Base-by-base conservation (phyloP, 768 basidiomycete species). In the Melanogaster broomeanus region DNA sequence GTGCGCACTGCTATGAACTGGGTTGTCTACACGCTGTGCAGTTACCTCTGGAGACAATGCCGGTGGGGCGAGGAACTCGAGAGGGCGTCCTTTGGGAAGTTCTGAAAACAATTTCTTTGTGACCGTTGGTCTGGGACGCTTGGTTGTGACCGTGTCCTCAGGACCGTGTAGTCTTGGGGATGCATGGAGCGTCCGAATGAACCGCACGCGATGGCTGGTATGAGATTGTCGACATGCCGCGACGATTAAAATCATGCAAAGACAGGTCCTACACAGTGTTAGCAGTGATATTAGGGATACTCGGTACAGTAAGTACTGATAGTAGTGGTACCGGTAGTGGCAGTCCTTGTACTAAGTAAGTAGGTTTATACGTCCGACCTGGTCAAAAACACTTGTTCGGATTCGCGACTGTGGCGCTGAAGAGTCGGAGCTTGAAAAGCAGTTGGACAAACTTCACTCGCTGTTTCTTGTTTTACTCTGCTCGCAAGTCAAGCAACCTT, bases 21-120 rank as follows among this genome's bases (percentile, higher is more conserved):
- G 7, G 8, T 33, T 44, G n/a, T 13, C 6, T 42, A 49, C 37
- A 48, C 12, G 19, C 16, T 41, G 25, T 1, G 4, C 51, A 11
- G 19, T 7, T 12, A 13, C n/a, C 31, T 46, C 45, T 12, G 35
- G n/a, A 37, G 6, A n/a, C 35, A 35, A 15, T 16, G 34, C 34
- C 13, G 35, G 18, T n/a, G 35, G n/a, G n/a, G 35, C 18, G 18
- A n/a, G 18, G n/a, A 25, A 24, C 30, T 28, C 42, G 15, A 24
- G 28, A 21, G 74, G 45, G 58, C 69, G 77, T 30, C 63, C 59
- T 21, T 72, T 70, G 12, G 89, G 89, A 6, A 91, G 74, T 24
- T 88, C 85, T 16, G 72, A 63, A 45, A 76, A 79, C 37, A 73
- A 78, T 63, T 85, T 90, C 55, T 65, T 77, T 1, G 76, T 80